phyloP scores from a whole-genome alignment of 768 basidiomycete genomes.

The Boletus reticulatus region DNA sequence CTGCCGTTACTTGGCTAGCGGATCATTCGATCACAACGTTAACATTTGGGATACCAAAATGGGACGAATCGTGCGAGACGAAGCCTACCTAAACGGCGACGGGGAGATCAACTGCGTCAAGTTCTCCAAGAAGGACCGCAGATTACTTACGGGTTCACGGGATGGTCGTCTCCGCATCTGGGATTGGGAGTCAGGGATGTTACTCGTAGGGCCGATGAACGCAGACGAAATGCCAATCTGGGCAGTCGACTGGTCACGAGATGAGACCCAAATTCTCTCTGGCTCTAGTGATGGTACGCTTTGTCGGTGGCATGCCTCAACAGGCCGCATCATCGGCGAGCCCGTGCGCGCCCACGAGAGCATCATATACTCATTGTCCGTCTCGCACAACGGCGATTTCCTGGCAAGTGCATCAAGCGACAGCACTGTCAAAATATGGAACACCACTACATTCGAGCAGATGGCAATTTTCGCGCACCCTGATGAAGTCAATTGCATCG shows the following conservation, averaged over 20 bases:
- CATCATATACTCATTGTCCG: conserved; percentile 26
- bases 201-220: conserved; percentile 27
- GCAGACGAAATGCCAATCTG: conserved; percentile 24
- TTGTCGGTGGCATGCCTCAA: conserved; percentile 24
- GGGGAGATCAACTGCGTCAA: conserved; percentile 29
- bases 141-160: conserved; percentile 28
- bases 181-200: conserved; percentile 24
- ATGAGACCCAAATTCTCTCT: conserved; percentile 27
- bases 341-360: conserved; percentile 22
- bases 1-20: conserved; percentile 28
- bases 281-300: conserved; percentile 23
- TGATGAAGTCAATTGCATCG: conserved; percentile 27
- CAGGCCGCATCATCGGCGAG: conserved; percentile 21
- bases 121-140: conserved; percentile 22
- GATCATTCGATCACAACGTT: conserved; percentile 32
- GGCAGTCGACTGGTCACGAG: conserved; percentile 31
- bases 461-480: conserved; percentile 22
- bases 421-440: conserved; percentile 30
- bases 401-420: conserved; percentile 31
- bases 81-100: conserved; percentile 22
- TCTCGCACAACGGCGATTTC: conserved; percentile 27
- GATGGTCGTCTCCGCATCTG: conserved; percentile 29
- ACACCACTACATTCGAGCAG: conserved; percentile 24
- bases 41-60: conserved; percentile 31
- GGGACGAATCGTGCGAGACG: conserved; percentile 23